These are phyloP conservation scores for Ascosphaera pollenicola DNA, from an alignment of 2,329 filamentous ascomycete genomes.

Conservation along the genomic window DNA sequence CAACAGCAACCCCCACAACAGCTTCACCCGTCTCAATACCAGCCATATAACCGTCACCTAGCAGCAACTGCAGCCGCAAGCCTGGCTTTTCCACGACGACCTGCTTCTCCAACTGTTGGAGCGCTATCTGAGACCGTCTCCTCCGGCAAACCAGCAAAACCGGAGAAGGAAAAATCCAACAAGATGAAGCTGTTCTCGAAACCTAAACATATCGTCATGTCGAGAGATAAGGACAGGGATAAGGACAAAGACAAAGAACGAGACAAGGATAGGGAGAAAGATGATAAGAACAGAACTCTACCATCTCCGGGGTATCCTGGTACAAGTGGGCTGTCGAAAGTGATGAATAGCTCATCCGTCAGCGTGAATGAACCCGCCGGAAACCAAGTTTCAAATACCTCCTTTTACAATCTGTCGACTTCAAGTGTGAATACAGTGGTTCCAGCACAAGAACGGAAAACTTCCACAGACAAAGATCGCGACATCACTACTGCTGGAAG, in stretches of 20 bases:
- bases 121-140: slow-evolving; percentile 10
- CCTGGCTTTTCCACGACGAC: slow-evolving; percentile 34
- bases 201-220: slow-evolving; percentile 40
- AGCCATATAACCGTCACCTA: slow-evolving; percentile 9
- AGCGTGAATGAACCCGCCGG: slow-evolving; percentile 32
- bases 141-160: slow-evolving; percentile 21
- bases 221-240: slow-evolving; percentile 32
- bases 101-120: slow-evolving; percentile 12
- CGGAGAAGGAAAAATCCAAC: slow-evolving; percentile 31
- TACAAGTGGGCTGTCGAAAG: slow-evolving; percentile 28
- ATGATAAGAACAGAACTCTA: slow-evolving; percentile 27
- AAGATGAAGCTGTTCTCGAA: slow-evolving; percentile 51
- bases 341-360: slow-evolving; percentile 37
- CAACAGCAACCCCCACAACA: neutral
- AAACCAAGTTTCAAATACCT: slow-evolving; percentile 21
- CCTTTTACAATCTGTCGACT: slow-evolving; percentile 39
- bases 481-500: slow-evolving; percentile 7
- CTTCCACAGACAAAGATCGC: slow-evolving; percentile 15
- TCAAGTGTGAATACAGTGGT: slow-evolving; percentile 39
- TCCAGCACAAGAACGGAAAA: slow-evolving; percentile 19
- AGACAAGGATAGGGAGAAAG: slow-evolving; percentile 24
- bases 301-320: slow-evolving; percentile 33
- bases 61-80: slow-evolving; percentile 42
- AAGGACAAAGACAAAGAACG: slow-evolving; percentile 33
- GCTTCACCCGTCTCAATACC: neutral